Evolutionary conservation across 345 rosid genomes (phyloP).

Genomic region (Gynandropsis gynandra): DNA sequence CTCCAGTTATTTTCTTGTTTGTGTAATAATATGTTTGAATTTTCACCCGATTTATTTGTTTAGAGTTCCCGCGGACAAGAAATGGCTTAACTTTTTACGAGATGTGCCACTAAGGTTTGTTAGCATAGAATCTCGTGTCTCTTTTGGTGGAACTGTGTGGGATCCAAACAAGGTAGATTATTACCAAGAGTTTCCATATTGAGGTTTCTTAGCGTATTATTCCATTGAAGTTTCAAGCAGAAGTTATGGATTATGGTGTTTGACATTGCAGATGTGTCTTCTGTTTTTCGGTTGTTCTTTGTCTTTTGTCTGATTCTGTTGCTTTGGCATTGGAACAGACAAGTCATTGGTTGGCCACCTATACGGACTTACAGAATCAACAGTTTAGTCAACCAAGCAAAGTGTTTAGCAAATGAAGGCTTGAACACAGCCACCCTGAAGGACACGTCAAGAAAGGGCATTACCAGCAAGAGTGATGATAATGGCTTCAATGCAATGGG

Average conservation of each 20-base stretch:
- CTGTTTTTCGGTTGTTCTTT: neutral
- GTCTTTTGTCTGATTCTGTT: neutral
- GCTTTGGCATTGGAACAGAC: constrained; percentile 39
- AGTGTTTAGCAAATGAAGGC: constrained; percentile 40
- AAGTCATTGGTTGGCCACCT: constrained; percentile 96
- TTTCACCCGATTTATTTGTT: neutral
- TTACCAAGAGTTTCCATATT: neutral
- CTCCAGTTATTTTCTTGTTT: neutral
- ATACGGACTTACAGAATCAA: constrained; percentile 68
- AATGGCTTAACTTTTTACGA: no score
- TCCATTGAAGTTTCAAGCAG: neutral
- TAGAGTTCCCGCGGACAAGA: no score
- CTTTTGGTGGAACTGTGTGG: neutral
- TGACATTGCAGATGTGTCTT: neutral
- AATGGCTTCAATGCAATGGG: constrained; percentile 25
- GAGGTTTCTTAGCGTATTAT: no score
- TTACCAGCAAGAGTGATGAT: constrained; percentile 19
- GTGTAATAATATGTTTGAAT: neutral
- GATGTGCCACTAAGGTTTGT: no score
- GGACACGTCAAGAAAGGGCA: constrained; percentile 22
- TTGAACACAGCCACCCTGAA: constrained; percentile 30
- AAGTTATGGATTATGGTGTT: neutral
- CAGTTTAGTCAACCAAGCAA: constrained; percentile 67
- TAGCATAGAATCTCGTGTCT: no score
- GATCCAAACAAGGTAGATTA: neutral